Percentiles rank a stretch among this genome's conserved stretches.
Evolutionary conservation across 2,329 filamentous ascomycete species (phyloP).

Genomic region (Cercospora zeina): DNA sequence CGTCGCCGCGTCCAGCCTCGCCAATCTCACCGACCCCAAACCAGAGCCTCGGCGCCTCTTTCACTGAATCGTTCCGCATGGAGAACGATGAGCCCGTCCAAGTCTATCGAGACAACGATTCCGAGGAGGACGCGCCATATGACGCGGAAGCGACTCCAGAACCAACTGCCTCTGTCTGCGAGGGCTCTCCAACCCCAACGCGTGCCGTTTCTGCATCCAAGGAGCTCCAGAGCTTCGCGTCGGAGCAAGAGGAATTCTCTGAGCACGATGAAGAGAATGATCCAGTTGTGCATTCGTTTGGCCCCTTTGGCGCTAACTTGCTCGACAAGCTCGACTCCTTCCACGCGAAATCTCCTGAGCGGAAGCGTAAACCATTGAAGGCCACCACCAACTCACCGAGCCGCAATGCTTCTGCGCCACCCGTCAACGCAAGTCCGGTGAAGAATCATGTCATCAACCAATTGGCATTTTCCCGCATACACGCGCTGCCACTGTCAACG

Average conservation of each 20-base stretch:
- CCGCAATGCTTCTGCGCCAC: conserved; percentile 30
- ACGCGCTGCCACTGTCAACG: conserved; percentile 84
- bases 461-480: conserved; percentile 88
- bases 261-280: conserved; percentile 93
- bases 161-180: conserved; percentile 19
- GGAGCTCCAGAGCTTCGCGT: conserved; percentile 26
- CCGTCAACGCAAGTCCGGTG: conserved; percentile 48
- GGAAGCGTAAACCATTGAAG: conserved; percentile 40
- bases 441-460: conserved; percentile 92
- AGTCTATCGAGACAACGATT: conserved; percentile 72
- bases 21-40: conserved; percentile 72
- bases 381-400: conserved; percentile 34
- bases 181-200: conserved; percentile 25
- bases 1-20: conserved; percentile 62
- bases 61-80: conserved; percentile 46
- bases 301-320: conserved; percentile 82
- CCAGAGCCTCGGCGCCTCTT: conserved; percentile 45
- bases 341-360: conserved; percentile 65
- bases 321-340: conserved; percentile 80
- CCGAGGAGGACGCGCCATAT: conserved; percentile 52
- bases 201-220: conserved; percentile 22
- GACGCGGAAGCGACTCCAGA: conserved; percentile 32
- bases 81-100: conserved; percentile 53
- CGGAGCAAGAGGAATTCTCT: conserved; percentile 62
- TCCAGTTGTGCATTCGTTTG: conserved; percentile 87